Evolutionary conservation across 345 rosid species (phyloP), one percentile per base, ranked within the genome.

Genomic region (Populus euphratica): DNA sequence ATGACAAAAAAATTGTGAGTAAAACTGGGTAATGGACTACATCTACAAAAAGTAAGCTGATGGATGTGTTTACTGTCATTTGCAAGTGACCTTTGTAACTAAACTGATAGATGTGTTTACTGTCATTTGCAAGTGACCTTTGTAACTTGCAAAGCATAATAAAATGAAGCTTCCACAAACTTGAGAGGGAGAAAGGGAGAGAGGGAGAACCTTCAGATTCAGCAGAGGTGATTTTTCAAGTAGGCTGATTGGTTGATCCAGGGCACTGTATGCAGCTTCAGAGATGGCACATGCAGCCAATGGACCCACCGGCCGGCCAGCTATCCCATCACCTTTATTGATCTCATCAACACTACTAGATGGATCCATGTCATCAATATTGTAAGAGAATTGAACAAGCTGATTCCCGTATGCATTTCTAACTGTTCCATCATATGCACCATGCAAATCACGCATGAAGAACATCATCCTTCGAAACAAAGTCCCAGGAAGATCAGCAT

Each of bases 401-500:
- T 91, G 97, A 76, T 92, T 89, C 43, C 97, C 99, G 54, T 90
- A 91, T 2, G 94, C 80, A 80, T 87, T 87, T 79, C 98, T 87
- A 72, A 93, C 97, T 7, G 99, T 92, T 70, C 98, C 97, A 68
- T 96, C 98, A 59, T 93, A 96, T 18, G 98, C 87, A 52, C 74
- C 73, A 56, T 82, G 88, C 70, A 93, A 70, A 76, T 96, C 99
- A 7, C 98, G 88, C 95, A 96, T 82, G 82, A 96, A 92, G 77
- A 92, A 96, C 94, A 94, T 87, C 17, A 96, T 85, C 79, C 88
- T 90, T 39, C 99, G 85, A 50, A 86, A 88, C 78, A 96, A 85
- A 3, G 98, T 86, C 78, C 98, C 99, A 1, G 99, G 99, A 56
- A 96, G 93, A 86, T 96, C 97, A 68, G 97, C 99, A 82, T 93